phyloP scores from a whole-genome alignment of 148 eudicot species.

The Euryodendron excelsum region DNA sequence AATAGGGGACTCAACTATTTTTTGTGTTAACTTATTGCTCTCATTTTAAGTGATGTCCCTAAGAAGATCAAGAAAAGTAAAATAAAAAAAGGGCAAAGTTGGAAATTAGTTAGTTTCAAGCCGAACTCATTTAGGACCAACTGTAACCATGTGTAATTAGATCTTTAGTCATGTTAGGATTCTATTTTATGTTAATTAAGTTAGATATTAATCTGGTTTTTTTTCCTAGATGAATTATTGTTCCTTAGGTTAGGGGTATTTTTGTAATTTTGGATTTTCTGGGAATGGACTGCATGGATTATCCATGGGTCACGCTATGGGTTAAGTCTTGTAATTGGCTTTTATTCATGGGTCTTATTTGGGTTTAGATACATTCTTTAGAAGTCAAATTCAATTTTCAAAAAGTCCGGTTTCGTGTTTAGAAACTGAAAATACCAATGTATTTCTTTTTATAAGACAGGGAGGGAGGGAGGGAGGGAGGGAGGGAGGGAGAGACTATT shows the following conservation, averaged over 20 bases:
- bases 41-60: background rate
- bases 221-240: too few species aligned
- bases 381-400: too few species aligned
- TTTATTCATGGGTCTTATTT: background rate
- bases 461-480: too few species aligned
- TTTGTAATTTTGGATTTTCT: too few species aligned
- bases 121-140: background rate
- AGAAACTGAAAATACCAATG: too few species aligned
- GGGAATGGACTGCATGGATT: background rate
- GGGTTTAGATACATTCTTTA: background rate
- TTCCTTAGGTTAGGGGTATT: background rate
- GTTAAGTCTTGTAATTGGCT: background rate
- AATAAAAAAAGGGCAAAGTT: background rate
- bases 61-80: background rate
- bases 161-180: background rate
- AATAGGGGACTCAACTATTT: background rate
- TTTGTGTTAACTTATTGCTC: background rate
- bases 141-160: background rate
- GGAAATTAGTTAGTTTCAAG: constrained; percentile 2
- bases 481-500: background rate
- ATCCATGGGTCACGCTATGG: background rate
- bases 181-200: background rate
- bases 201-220: background rate
- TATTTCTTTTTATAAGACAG: too few species aligned
- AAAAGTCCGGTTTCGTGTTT: too few species aligned